Conservation (phyloP, 1,139 yeast genomes). For the Kodamaea alishanica region DNA sequence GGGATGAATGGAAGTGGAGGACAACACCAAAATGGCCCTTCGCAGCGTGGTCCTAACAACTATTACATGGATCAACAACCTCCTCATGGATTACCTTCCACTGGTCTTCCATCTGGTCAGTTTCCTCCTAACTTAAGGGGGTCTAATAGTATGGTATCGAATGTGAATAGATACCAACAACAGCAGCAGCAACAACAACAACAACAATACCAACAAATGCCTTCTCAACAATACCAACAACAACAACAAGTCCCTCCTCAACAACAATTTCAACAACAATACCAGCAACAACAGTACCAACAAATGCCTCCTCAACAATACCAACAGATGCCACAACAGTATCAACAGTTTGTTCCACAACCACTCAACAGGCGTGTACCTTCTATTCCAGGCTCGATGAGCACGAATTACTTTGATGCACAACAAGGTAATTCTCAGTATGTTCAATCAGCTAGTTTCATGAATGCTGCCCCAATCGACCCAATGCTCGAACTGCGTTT, state of each 20-base stretch:
- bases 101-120: conserved; percentile 29
- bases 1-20: conserved; percentile 2
- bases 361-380: conserved; percentile 7
- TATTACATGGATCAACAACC: conserved; percentile 28
- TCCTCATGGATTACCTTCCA: conserved; percentile 38
- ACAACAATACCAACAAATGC: conserved; percentile 5
- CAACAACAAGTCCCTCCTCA: conserved; percentile 6
- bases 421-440: conserved; percentile 4
- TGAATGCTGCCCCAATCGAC: conserved; percentile 28
- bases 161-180: conserved; percentile 15
- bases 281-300: conserved; percentile 3
- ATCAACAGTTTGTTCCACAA: conserved; percentile 8
- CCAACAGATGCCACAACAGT: conserved; percentile 2
- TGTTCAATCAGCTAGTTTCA: conserved; percentile 10
- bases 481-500: conserved; percentile 27
- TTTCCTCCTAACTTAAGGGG: conserved; percentile 27
- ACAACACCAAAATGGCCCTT: neutral
- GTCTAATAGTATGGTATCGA: conserved; percentile 13
- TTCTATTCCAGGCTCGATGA: conserved; percentile 17
- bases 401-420: conserved; percentile 13
- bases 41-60: conserved; percentile 8
- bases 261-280: conserved; percentile 2
- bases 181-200: conserved; percentile 11
- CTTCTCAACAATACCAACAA: conserved; percentile 11
- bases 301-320: conserved; percentile 1